Conservation (phyloP, 2,329 filamentous ascomycete species). For the Fusarium clavum region DNA sequence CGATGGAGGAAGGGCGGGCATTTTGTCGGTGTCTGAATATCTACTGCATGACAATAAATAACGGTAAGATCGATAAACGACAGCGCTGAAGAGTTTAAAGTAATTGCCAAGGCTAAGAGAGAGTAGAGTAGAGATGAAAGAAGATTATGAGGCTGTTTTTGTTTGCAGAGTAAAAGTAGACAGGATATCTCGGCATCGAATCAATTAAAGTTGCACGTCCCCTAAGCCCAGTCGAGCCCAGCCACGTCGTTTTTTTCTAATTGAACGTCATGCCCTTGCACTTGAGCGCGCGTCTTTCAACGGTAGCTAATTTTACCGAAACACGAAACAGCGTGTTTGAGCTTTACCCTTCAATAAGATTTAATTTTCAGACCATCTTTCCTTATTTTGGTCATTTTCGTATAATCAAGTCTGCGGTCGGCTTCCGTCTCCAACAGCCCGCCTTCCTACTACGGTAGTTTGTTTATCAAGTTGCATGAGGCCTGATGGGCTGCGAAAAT, state of each 20-base stretch:
- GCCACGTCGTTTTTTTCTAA: slow-evolving; percentile 29
- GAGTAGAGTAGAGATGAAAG: neutral
- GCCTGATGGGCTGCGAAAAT: neutral
- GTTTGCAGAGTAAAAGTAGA: slow-evolving; percentile 10
- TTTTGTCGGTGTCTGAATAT: slow-evolving; percentile 1
- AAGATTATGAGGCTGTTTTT: slow-evolving; percentile 8
- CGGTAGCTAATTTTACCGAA: slow-evolving; percentile 1
- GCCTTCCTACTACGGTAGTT: slow-evolving; percentile 4
- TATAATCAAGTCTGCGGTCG: neutral
- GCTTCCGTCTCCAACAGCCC: neutral
- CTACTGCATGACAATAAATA: slow-evolving; percentile 12
- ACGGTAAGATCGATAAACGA: neutral
- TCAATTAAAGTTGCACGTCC: slow-evolving; percentile 29
- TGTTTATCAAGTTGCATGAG: neutral
- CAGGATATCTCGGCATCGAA: slow-evolving; percentile 1
- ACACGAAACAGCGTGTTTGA: neutral
- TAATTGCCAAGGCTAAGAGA: neutral
- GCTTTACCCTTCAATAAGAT: neutral
- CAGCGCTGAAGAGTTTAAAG: neutral
- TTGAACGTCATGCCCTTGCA: slow-evolving; percentile 13
- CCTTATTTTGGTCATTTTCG: neutral
- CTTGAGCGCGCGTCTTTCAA: slow-evolving; percentile 16
- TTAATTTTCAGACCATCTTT: neutral
- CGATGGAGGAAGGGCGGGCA: slow-evolving; percentile 34
- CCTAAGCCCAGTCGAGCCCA: slow-evolving; percentile 16